phyloP scores from a whole-genome alignment of 2,329 filamentous ascomycete species.

The Atkinsonella hypoxylon region DNA sequence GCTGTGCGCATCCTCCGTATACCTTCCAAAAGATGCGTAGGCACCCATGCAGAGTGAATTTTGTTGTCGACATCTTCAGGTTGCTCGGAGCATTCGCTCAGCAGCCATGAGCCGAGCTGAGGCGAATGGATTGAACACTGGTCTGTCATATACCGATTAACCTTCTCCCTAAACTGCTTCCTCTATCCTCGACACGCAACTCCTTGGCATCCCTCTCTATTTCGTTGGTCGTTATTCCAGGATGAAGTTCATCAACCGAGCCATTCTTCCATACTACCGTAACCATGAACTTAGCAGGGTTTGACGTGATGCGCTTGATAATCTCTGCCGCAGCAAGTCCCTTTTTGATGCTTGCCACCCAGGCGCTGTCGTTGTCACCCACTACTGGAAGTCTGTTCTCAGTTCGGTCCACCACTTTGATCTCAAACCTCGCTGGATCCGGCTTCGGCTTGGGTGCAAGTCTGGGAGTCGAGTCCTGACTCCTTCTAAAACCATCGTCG shows the following conservation, averaged over 20 bases:
- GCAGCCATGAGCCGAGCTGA: too few species aligned
- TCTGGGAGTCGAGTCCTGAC: too few species aligned
- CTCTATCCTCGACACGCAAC: not conserved
- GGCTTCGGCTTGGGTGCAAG: not conserved
- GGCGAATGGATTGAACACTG: too few species aligned
- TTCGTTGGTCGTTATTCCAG: not conserved
- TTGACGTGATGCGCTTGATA: constrained; percentile 1
- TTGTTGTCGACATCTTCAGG: too few species aligned
- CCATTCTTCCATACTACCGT: not conserved
- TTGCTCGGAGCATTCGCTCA: too few species aligned
- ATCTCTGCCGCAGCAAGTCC: not conserved
- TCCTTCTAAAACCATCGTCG: too few species aligned
- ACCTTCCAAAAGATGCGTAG: too few species aligned
- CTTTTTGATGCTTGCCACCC: not conserved
- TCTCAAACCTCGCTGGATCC: not conserved
- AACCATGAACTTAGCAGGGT: constrained; percentile 1
- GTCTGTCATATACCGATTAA: not conserved
- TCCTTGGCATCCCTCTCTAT: not conserved
- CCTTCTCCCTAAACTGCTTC: not conserved
- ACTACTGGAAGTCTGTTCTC: constrained; percentile 1
- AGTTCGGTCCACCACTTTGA: not conserved
- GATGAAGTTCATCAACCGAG: not conserved
- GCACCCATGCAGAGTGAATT: too few species aligned
- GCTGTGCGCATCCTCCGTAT: too few species aligned
- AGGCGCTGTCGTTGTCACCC: not conserved